A percentile compares a stretch with the other conserved stretches of the same genome.
Evolutionary conservation across 176 grass and related monocot genomes (phyloP).

Genomic region (Elymus sibiricus): DNA sequence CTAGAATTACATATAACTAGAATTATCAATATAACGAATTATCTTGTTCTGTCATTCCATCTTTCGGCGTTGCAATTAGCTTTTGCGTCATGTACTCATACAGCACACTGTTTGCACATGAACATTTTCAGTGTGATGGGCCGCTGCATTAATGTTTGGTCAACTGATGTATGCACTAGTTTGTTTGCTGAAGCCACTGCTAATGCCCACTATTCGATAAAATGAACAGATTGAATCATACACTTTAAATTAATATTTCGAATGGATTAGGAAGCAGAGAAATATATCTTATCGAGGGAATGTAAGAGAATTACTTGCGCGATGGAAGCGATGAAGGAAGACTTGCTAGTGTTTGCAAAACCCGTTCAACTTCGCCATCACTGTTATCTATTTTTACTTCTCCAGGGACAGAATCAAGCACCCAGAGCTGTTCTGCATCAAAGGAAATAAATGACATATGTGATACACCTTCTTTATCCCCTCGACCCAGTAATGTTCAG

Average conservation of each 20-base stretch:
- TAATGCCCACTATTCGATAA: not conserved
- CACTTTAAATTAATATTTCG: not conserved
- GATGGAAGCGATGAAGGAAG: conserved; percentile 75
- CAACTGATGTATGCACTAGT: not conserved
- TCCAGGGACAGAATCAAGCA: conserved; percentile 92
- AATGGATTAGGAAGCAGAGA: not conserved
- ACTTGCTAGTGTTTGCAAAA: conserved; percentile 68
- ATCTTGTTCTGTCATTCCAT: not conserved
- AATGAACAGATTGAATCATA: not conserved
- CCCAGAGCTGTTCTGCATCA: conserved; percentile 92
- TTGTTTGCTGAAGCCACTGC: not conserved
- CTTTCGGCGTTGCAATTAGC: not conserved
- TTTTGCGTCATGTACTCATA: not conserved
- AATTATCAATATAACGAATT: not conserved
- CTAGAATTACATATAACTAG: not conserved
- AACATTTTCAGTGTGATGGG: not conserved
- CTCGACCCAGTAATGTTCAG: not conserved
- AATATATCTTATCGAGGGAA: not conserved
- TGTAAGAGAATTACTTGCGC: conserved; percentile 56
- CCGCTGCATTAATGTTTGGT: not conserved
- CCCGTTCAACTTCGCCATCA: conserved; percentile 80
- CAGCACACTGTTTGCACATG: not conserved
- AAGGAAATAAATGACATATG: conserved; percentile 25
- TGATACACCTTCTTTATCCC: not conserved
- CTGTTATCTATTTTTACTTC: conserved; percentile 64